These are phyloP conservation scores for Xylaria intraflava DNA, from an alignment of 495 filamentous ascomycete genomes.

Conservation along the genomic window DNA sequence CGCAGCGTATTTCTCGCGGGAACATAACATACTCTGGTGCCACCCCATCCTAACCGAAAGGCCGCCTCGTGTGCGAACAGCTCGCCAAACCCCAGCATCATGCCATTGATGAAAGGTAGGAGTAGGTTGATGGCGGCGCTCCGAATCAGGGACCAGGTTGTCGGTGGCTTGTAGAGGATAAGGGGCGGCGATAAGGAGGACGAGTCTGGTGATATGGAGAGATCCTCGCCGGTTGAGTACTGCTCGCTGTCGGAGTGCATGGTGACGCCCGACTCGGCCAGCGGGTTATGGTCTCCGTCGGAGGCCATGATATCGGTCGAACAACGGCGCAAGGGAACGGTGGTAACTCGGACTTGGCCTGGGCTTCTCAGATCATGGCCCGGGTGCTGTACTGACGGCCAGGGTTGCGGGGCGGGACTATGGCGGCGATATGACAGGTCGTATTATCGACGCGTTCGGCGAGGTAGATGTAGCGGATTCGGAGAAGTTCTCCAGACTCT, in stretches of 20 bases:
- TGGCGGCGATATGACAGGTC: no score
- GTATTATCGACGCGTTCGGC: no score
- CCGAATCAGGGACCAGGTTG: constrained; percentile 73
- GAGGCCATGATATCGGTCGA: constrained; percentile 31
- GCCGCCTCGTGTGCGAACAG: constrained; percentile 92
- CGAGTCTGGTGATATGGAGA: constrained; percentile 51
- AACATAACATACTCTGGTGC: constrained; percentile 72
- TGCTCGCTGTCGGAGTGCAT: constrained; percentile 86
- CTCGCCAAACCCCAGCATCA: constrained; percentile 98
- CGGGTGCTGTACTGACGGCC: not conserved
- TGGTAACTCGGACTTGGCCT: not conserved
- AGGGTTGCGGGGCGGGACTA: not conserved
- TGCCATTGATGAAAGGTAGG: constrained; percentile 90
- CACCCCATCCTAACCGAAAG: constrained; percentile 85
- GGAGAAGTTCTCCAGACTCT: no score
- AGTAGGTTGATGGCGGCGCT: constrained; percentile 92
- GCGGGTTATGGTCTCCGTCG: constrained; percentile 47
- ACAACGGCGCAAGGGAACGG: not conserved
- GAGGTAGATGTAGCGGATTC: no score
- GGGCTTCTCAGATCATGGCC: not conserved
- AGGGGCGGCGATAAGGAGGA: constrained; percentile 68
- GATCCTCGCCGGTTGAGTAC: constrained; percentile 66
- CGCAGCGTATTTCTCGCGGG: not conserved
- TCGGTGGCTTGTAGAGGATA: constrained; percentile 84
- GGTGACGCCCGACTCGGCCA: constrained; percentile 77